Percentiles rank a stretch among this genome's conserved stretches.
Evolutionary conservation across 140 eudicot genomes (phyloP).

Genomic region (Flaveria floridana): DNA sequence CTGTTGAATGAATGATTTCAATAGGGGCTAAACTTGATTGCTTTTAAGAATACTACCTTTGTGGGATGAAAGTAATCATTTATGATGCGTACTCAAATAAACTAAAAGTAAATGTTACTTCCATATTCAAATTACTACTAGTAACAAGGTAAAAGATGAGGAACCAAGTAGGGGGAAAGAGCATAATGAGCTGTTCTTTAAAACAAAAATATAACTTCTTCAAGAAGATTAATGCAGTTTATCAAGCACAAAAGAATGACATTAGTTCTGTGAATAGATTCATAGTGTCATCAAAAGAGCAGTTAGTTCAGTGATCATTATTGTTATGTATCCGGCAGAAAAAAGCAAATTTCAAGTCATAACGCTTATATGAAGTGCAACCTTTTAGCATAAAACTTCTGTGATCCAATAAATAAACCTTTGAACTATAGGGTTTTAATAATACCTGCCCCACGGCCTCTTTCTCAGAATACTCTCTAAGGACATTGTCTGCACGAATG

Average conservation of each 20-base stretch:
- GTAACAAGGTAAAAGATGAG: background rate
- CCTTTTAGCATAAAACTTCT: background rate
- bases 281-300: background rate
- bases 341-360: background rate
- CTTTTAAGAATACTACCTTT: background rate
- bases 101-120: background rate
- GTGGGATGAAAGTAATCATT: background rate
- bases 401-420: background rate
- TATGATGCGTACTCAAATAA: background rate
- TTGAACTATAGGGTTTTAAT: constrained; percentile 10
- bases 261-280: background rate
- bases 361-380: background rate
- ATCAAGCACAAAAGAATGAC: background rate
- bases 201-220: background rate
- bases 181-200: background rate
- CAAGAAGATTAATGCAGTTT: background rate
- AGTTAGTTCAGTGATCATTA: background rate
- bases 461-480: constrained; percentile 76
- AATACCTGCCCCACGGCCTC: constrained; percentile 98
- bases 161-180: background rate
- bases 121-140: background rate
- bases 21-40: background rate
- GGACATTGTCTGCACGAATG: constrained; percentile 75
- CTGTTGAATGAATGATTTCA: background rate
- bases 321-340: constrained; percentile 9